Conservation (phyloP, 2,329 filamentous ascomycete species). For the Gaeumannomyces sp. region DNA sequence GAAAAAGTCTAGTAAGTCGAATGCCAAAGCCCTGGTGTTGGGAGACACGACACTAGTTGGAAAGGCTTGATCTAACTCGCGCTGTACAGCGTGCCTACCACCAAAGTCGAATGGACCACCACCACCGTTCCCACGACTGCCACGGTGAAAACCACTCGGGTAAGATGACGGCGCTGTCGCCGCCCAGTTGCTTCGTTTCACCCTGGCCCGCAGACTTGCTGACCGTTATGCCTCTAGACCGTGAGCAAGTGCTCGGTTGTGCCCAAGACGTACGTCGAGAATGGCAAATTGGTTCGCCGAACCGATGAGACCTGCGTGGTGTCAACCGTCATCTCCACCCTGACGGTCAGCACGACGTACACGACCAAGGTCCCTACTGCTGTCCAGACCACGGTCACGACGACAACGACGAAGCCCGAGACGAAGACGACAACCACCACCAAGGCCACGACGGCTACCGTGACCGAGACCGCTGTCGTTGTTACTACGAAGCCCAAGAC, state of each 20-base stretch:
- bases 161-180: background rate
- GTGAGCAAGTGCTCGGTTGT: constrained; percentile 1
- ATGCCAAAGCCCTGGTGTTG: no score
- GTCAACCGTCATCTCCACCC: background rate
- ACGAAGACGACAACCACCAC: constrained; percentile 10
- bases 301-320: background rate
- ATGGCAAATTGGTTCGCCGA: background rate
- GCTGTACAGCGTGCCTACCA: background rate
- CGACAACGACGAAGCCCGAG: constrained; percentile 7
- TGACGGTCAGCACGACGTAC: background rate
- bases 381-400: constrained; percentile 1
- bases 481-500: constrained; percentile 9
- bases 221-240: background rate
- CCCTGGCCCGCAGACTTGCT: background rate
- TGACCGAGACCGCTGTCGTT: constrained; percentile 4
- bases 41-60: no score
- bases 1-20: constrained; percentile 1
- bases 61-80: background rate
- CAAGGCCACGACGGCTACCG: background rate
- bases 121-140: background rate
- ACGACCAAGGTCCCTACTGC: background rate
- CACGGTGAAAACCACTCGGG: background rate
- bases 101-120: background rate
- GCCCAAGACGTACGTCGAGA: background rate
- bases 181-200: background rate